Evolutionary conservation across 192 early-diverging fungal genomes (phyloP).

Genomic region (Kickxella alabastrina): DNA sequence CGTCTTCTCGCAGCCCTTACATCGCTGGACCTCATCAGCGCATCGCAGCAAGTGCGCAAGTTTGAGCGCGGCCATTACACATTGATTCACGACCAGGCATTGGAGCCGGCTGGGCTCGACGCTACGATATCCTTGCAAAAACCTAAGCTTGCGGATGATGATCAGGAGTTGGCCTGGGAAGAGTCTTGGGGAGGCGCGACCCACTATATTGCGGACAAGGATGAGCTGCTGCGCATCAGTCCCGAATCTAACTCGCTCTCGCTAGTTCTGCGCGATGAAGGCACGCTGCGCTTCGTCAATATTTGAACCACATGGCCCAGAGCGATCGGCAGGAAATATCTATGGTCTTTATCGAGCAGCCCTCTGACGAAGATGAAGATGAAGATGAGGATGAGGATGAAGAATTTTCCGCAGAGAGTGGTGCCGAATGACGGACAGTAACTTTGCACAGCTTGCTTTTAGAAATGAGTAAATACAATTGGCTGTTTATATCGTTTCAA

Average conservation of each 20-base stretch:
- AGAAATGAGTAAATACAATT: background rate
- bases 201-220: constrained; percentile 57
- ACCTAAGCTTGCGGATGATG: constrained; percentile 6
- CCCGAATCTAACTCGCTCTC: constrained; percentile 56
- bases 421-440: too few relatives aligned
- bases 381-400: constrained; percentile 10
- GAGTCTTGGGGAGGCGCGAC: constrained; percentile 57
- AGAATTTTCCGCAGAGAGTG: background rate
- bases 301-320: constrained; percentile 48
- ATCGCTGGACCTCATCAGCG: constrained; percentile 10
- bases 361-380: constrained; percentile 3
- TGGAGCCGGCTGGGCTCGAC: constrained; percentile 56
- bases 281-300: constrained; percentile 59
- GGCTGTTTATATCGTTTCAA: too few relatives aligned
- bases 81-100: constrained; percentile 56
- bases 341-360: constrained; percentile 36
- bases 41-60: constrained; percentile 38
- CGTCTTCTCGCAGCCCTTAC: constrained; percentile 17
- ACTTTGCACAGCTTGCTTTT: too few relatives aligned
- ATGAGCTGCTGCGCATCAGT: constrained; percentile 49
- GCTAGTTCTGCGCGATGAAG: constrained; percentile 54
- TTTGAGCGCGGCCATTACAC: constrained; percentile 60
- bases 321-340: constrained; percentile 38
- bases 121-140: constrained; percentile 36
- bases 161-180: constrained; percentile 33